A percentile compares a stretch with the other conserved stretches of the same genome.
These are phyloP conservation scores for Podila epicladia DNA, from an alignment of 192 early-diverging fungal species.

Conservation along the genomic window DNA sequence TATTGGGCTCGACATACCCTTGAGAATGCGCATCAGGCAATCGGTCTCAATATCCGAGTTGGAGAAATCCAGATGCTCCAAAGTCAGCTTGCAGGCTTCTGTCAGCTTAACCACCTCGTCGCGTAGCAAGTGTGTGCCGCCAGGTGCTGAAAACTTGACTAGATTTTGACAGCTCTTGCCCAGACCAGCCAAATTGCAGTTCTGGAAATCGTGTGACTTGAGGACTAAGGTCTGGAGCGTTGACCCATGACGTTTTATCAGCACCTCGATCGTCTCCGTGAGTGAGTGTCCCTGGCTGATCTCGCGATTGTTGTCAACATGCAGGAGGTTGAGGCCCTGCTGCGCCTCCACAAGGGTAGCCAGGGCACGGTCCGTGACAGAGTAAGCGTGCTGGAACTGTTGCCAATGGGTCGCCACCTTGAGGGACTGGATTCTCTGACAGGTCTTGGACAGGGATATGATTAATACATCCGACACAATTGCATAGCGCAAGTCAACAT, in stretches of 20 bases:
- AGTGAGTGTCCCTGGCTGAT: slow-evolving; percentile 44
- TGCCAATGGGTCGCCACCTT: slow-evolving; percentile 46
- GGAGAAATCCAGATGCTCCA: slow-evolving; percentile 50
- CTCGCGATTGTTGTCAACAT: slow-evolving; percentile 45
- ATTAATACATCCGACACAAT: slow-evolving; percentile 26
- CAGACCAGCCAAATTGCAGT: slow-evolving; percentile 24
- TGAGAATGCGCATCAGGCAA: slow-evolving; percentile 26
- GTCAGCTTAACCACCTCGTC: slow-evolving; percentile 29
- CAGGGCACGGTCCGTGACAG: slow-evolving; percentile 33
- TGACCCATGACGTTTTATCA: slow-evolving; percentile 15
- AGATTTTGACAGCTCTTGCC: slow-evolving; percentile 35
- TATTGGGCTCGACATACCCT: slow-evolving; percentile 18
- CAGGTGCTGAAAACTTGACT: slow-evolving; percentile 35
- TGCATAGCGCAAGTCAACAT: slow-evolving; percentile 39
- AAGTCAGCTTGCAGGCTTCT: slow-evolving; percentile 37
- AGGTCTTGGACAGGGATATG: slow-evolving; percentile 24
- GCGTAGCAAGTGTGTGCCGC: slow-evolving; percentile 28
- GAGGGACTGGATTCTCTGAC: slow-evolving; percentile 37
- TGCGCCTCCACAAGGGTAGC: slow-evolving; percentile 23
- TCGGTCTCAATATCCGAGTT: slow-evolving; percentile 51
- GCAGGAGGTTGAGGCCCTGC: slow-evolving; percentile 15
- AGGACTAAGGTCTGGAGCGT: slow-evolving; percentile 34
- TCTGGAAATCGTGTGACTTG: slow-evolving; percentile 48
- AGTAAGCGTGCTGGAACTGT: slow-evolving; percentile 28
- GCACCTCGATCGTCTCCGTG: slow-evolving; percentile 17